Conservation (phyloP, 257 asterid species). For the Forsythia viridissima region DNA sequence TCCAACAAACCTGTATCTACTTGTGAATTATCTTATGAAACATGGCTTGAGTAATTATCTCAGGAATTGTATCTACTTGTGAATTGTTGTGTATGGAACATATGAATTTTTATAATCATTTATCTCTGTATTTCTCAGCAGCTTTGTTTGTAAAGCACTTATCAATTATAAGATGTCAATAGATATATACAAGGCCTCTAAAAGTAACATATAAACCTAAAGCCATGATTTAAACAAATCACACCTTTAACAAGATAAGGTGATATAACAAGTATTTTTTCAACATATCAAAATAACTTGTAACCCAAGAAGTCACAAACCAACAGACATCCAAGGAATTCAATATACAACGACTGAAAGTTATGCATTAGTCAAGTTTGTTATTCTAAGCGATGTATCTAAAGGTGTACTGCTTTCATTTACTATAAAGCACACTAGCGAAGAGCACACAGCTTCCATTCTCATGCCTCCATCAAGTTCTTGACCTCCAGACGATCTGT, state of each 20-base stretch:
- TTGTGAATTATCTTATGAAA: not conserved
- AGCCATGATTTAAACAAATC: not conserved
- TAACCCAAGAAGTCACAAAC: not conserved
- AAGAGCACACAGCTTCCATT: not conserved
- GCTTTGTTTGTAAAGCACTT: not conserved
- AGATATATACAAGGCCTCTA: not conserved
- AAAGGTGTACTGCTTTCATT: not conserved
- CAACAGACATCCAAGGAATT: not conserved
- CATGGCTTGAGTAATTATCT: not conserved
- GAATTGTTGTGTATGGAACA: not conserved
- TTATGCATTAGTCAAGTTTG: not conserved
- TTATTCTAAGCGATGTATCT: not conserved
- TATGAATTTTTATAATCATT: not conserved
- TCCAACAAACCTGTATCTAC: conserved; percentile 23
- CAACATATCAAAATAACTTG: not conserved
- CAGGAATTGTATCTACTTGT: not conserved
- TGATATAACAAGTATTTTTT: not conserved
- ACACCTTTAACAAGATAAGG: too few relatives aligned
- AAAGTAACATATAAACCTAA: not conserved
- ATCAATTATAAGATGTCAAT: not conserved
- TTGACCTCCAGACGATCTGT: conserved; percentile 4
- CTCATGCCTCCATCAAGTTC: conserved; percentile 1
- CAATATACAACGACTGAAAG: not conserved
- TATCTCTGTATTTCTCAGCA: not conserved
- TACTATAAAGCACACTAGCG: not conserved